Evolutionary conservation across 2,329 filamentous ascomycete genomes (phyloP).

Genomic region (Cladosporium sp.): DNA sequence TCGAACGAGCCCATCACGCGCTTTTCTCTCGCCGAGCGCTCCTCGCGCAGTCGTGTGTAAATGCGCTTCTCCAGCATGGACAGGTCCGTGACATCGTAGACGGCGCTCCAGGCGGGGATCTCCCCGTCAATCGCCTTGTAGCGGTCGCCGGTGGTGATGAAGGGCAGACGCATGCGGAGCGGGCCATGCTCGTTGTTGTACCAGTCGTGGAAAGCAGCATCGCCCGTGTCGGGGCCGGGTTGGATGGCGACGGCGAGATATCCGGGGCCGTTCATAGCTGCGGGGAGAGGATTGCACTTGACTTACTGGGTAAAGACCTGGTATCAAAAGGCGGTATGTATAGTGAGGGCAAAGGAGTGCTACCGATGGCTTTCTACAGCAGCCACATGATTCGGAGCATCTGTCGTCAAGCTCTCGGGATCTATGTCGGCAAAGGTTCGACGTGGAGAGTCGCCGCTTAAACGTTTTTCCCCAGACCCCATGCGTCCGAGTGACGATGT

Average conservation of each 20-base stretch:
- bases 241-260: slow-evolving; percentile 85
- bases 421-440: not conserved
- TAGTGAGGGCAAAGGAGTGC: not conserved
- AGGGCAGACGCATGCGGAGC: slow-evolving; percentile 66
- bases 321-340: not conserved
- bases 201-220: slow-evolving; percentile 78
- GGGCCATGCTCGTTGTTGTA: slow-evolving; percentile 93
- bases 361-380: not conserved
- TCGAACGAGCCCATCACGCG: slow-evolving; percentile 56
- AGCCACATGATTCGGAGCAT: not conserved
- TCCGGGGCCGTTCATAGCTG: slow-evolving; percentile 46
- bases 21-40: slow-evolving; percentile 38
- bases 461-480: not conserved
- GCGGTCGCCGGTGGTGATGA: slow-evolving; percentile 70
- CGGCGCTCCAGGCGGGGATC: slow-evolving; percentile 66
- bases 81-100: slow-evolving; percentile 77
- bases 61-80: slow-evolving; percentile 61
- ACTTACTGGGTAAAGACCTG: not conserved
- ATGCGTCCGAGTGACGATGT: no score
- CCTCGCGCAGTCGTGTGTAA: slow-evolving; percentile 61
- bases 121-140: slow-evolving; percentile 62
- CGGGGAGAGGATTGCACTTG: not conserved
- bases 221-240: slow-evolving; percentile 58
- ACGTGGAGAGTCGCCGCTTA: not conserved
- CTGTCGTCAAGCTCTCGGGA: slow-evolving; percentile 9